Conservation (phyloP, 2,329 filamentous ascomycete genomes). For the Metarhizium rileyi region DNA sequence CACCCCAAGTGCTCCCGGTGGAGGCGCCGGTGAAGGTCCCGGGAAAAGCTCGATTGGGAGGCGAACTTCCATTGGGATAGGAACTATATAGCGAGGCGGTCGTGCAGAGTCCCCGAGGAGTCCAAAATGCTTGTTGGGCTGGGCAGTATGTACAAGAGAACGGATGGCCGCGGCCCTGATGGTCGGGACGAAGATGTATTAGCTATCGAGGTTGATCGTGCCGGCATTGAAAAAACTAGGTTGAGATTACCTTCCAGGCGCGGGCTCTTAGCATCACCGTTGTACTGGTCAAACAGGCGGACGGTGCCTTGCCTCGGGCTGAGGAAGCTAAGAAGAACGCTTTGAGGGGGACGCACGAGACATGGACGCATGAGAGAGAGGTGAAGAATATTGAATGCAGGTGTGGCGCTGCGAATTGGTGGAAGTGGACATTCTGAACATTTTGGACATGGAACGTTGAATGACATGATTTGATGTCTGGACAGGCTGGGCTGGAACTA, state of each 20-base stretch:
- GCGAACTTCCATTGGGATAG: slow-evolving; percentile 11
- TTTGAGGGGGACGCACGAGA: too few relatives aligned
- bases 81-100: slow-evolving; percentile 10
- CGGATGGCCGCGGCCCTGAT: slow-evolving; percentile 25
- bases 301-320: not conserved
- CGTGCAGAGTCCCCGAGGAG: not conserved
- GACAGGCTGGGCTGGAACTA: too few relatives aligned
- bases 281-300: slow-evolving; percentile 4
- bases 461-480: too few relatives aligned
- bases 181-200: not conserved
- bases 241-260: slow-evolving; percentile 25
- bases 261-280: slow-evolving; percentile 34
- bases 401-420: too few relatives aligned
- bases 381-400: too few relatives aligned
- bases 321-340: not conserved
- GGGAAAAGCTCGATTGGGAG: slow-evolving; percentile 15
- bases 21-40: slow-evolving; percentile 13
- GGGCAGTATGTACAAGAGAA: slow-evolving; percentile 33
- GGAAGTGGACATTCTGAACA: too few relatives aligned
- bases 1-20: slow-evolving; percentile 12
- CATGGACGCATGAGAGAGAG: too few relatives aligned
- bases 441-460: too few relatives aligned
- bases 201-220: not conserved
- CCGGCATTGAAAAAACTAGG: slow-evolving; percentile 5
- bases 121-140: slow-evolving; percentile 9